A percentile compares a stretch with the other conserved stretches of the same genome.
phyloP scores from a whole-genome alignment of 2,329 filamentous ascomycete species.

The Aspergillus luchuensis region DNA sequence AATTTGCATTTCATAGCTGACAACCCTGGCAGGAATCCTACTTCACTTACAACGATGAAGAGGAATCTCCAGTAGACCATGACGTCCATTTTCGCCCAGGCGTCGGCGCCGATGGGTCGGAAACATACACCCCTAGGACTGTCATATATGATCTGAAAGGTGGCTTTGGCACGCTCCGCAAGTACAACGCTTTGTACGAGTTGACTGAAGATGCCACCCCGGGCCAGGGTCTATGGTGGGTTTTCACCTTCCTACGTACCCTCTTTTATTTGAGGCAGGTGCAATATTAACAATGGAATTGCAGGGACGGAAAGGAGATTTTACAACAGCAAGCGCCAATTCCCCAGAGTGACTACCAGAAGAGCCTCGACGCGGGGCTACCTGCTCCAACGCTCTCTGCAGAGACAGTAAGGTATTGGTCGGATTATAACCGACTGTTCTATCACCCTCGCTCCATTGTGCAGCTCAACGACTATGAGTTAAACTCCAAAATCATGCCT shows the following conservation, averaged over 20 bases:
- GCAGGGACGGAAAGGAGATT: slow-evolving; percentile 66
- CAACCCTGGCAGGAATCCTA: slow-evolving; percentile 77
- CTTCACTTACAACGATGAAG: slow-evolving; percentile 78
- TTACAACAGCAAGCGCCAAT: slow-evolving; percentile 71
- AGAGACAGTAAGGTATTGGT: slow-evolving; percentile 87
- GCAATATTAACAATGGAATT: neutral
- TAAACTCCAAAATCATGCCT: slow-evolving; percentile 76
- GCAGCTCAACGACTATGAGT: slow-evolving; percentile 83
- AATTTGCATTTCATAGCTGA: slow-evolving; percentile 7
- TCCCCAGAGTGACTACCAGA: slow-evolving; percentile 72
- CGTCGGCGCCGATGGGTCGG: slow-evolving; percentile 76
- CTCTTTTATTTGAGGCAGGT: too few relatives aligned
- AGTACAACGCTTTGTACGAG: slow-evolving; percentile 87
- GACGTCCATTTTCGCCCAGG: slow-evolving; percentile 88
- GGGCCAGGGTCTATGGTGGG: slow-evolving; percentile 50
- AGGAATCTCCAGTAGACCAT: slow-evolving; percentile 71
- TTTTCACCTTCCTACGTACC: neutral
- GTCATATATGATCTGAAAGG: slow-evolving; percentile 95
- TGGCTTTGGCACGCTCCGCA: slow-evolving; percentile 83
- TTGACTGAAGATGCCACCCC: slow-evolving; percentile 42
- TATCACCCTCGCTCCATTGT: slow-evolving; percentile 87
- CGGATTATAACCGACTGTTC: slow-evolving; percentile 89
- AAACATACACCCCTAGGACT: slow-evolving; percentile 89
- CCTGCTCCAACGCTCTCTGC: slow-evolving; percentile 65
- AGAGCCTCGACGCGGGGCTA: slow-evolving; percentile 72